Percentiles rank a stretch among this genome's conserved stretches.
Conservation (phyloP, 208 protist species). For the Sergeia podlipaevii region DNA sequence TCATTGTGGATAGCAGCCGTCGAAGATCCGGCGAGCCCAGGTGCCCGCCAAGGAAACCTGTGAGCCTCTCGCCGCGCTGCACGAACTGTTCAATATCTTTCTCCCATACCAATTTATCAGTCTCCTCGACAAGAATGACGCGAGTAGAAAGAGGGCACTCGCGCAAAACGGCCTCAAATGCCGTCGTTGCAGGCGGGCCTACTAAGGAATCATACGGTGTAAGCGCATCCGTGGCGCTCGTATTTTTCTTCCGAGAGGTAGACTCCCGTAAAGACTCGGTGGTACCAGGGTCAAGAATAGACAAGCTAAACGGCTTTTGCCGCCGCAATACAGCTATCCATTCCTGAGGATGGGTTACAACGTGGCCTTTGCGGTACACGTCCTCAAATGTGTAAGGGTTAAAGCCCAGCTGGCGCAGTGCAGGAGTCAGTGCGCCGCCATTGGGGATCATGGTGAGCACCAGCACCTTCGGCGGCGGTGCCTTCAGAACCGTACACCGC, state of each 20-base stretch:
- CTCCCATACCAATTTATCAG: slow-evolving; percentile 70
- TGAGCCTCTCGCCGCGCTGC: slow-evolving; percentile 3
- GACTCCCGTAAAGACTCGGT: neutral
- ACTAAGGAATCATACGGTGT: slow-evolving; percentile 61
- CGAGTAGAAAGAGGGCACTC: slow-evolving; percentile 70
- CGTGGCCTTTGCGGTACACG: slow-evolving; percentile 51
- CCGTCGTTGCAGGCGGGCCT: slow-evolving; percentile 73
- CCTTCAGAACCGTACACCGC: too few relatives aligned
- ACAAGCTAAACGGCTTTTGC: slow-evolving; percentile 61
- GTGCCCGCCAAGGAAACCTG: neutral
- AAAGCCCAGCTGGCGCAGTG: slow-evolving; percentile 63
- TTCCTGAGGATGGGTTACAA: slow-evolving; percentile 73
- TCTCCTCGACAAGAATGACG: slow-evolving; percentile 79
- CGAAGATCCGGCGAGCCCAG: slow-evolving; percentile 30
- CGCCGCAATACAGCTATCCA: slow-evolving; percentile 66
- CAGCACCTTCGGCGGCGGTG: slow-evolving; percentile 34
- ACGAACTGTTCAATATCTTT: slow-evolving; percentile 50
- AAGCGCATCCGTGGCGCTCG: neutral
- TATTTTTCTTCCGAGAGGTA: neutral
- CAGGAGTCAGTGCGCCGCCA: slow-evolving; percentile 58
- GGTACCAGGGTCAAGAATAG: slow-evolving; percentile 18
- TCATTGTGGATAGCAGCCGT: slow-evolving; percentile 13
- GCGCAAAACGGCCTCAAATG: slow-evolving; percentile 73
- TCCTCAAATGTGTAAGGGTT: slow-evolving; percentile 73
- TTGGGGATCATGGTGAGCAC: slow-evolving; percentile 80